Base-by-base conservation (phyloP, 78 protist genomes). In the Emiliania huxleyi region DNA sequence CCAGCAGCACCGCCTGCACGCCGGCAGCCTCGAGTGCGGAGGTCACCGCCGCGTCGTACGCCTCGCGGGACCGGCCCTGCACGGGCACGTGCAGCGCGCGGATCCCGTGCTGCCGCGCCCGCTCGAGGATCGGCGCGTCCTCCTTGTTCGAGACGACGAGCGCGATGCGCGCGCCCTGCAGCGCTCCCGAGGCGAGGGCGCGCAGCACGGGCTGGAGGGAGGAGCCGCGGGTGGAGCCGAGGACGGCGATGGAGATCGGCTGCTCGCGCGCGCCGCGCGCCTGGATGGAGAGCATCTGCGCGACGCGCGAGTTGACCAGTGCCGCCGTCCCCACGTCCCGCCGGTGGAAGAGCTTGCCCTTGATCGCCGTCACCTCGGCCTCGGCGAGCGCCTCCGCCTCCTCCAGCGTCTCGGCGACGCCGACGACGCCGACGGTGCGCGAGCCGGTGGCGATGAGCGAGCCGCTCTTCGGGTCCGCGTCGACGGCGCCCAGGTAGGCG, bases 181-280 rank as follows among this genome's bases (percentile, higher is more conserved):
- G 90, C 40, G 1, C 90, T 0, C 90, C 90, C 44, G 37, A 8
- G 25, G 71, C 46, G 56, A 90, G 18, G 33, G 84, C 92, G 87
- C 62, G 37, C 49, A 90, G 56, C 43, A 90, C 75, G 8, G 92
- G 92, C 62, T 90, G 92, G 48, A 90, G 87, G 69, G 81, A 40
- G 49, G 75, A 46, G 46, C 92, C 92, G 42, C 92, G 81, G 23
- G 92, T 90, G 43, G 92, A 90, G 48, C 92, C 92, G 19, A 90
- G 75, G 23, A 90, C 92, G 2, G 62, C 92, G 2, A 69, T 3
- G 43, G 2, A 8, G 25, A 88, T 40, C n/a, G 1, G 37, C 11
- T 62, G 75, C 75, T 62, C n/a, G n/a, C 75, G n/a, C n/a, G 40
- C 35, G 18, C 23, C 38, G 37, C 26, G n/a, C 81, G 43, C 40